These are phyloP conservation scores for Thymus mandschuricus DNA, from an alignment of 257 asterid species.

Conservation along the genomic window DNA sequence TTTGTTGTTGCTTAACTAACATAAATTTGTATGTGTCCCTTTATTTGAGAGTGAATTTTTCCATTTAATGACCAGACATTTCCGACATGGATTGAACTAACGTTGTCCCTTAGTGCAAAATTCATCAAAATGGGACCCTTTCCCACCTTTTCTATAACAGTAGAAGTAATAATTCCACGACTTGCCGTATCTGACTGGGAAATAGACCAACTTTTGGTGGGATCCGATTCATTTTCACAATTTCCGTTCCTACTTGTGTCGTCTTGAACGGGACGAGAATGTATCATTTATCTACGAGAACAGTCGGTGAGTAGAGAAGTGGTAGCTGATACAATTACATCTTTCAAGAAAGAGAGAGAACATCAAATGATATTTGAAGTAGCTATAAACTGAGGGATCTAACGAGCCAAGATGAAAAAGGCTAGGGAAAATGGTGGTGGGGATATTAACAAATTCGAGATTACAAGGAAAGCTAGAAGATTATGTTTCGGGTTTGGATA, in stretches of 20 bases:
- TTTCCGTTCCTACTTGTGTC: not conserved
- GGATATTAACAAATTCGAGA: conserved; percentile 34
- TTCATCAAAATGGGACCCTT: conserved; percentile 29
- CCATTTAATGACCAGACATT: not conserved
- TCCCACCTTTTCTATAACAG: not conserved
- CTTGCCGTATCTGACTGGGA: conserved; percentile 26
- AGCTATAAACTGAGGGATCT: conserved; percentile 29
- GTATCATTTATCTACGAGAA: too few relatives aligned
- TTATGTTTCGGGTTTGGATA: conserved; percentile 59
- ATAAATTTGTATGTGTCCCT: not conserved
- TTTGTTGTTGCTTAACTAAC: conserved; percentile 1
- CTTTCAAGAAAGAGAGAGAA: not conserved
- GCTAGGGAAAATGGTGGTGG: conserved; percentile 19
- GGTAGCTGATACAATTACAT: conserved; percentile 27
- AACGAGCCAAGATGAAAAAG: conserved; percentile 25
- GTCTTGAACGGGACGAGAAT: too few relatives aligned
- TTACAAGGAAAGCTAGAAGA: conserved; percentile 33
- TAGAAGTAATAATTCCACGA: not conserved
- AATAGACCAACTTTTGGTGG: not conserved
- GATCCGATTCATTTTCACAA: not conserved
- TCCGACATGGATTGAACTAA: conserved; percentile 24
- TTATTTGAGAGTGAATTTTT: not conserved
- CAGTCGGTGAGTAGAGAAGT: too few relatives aligned
- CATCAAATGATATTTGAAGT: not conserved
- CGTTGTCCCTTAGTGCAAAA: conserved; percentile 11